Percentiles rank a stretch among this genome's conserved stretches.
Conservation (phyloP, 73 alveolate species). For the Blepharisma japonicum region DNA sequence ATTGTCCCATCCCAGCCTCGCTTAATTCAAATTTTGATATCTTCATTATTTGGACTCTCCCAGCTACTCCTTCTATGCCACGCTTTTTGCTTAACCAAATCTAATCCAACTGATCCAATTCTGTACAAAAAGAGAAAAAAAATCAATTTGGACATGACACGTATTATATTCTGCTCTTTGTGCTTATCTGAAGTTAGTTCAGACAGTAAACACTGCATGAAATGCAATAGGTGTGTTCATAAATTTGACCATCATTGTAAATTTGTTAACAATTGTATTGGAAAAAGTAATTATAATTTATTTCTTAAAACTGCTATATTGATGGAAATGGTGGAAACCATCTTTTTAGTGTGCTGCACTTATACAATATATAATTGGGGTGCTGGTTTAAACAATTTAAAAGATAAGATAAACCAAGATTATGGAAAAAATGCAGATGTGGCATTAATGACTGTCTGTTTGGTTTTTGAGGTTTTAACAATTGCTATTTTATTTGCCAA, state of each 20-base stretch:
- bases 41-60: too few relatives aligned
- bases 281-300: too few relatives aligned
- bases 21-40: too few relatives aligned
- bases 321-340: neutral
- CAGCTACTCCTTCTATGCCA: too few relatives aligned
- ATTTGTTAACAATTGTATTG: constrained; percentile 18
- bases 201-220: constrained; percentile 22
- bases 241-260: constrained; percentile 31
- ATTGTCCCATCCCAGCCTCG: too few relatives aligned
- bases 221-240: constrained; percentile 14
- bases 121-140: too few relatives aligned
- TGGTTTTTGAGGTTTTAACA: neutral
- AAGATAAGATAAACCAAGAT: neutral
- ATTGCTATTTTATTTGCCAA: neutral
- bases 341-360: neutral
- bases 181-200: neutral
- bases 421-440: too few relatives aligned
- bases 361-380: neutral
- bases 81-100: too few relatives aligned
- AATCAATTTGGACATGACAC: too few relatives aligned
- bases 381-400: neutral
- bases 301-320: neutral
- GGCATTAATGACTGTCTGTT: too few relatives aligned
- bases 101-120: too few relatives aligned
- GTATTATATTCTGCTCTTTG: neutral